Percentiles rank a stretch among this genome's conserved stretches.
Conservation (phyloP, 352 stramenopile genomes). For the Pilasporangium apinafurcum region DNA sequence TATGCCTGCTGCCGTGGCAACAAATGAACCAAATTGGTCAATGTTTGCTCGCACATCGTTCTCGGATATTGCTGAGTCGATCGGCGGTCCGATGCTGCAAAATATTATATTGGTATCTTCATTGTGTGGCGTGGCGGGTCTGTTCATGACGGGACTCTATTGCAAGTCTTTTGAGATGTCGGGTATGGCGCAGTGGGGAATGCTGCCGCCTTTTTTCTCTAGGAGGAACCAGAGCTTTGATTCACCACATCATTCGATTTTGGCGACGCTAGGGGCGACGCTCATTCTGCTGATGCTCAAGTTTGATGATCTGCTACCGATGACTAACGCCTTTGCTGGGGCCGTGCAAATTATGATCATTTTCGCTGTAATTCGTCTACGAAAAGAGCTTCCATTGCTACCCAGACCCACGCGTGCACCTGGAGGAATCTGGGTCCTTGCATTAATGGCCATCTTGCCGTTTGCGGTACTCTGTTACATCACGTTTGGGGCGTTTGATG, state of each 20-base stretch:
- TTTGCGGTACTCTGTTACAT: slow-evolving; percentile 23
- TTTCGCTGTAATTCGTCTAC: slow-evolving; percentile 82
- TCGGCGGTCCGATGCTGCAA: slow-evolving; percentile 77
- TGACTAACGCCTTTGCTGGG: slow-evolving; percentile 89
- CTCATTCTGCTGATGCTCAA: slow-evolving; percentile 25
- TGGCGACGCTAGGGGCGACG: slow-evolving; percentile 21
- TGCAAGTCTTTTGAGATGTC: slow-evolving; percentile 85
- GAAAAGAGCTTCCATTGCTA: slow-evolving; percentile 54
- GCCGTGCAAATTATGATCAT: slow-evolving; percentile 85
- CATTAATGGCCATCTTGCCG: slow-evolving; percentile 12
- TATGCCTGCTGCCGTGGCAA: slow-evolving; percentile 77
- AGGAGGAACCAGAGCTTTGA: slow-evolving; percentile 30
- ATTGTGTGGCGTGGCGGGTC: slow-evolving; percentile 74
- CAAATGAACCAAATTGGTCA: slow-evolving; percentile 48
- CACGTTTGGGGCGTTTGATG: slow-evolving; percentile 20
- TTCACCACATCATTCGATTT: slow-evolving; percentile 37
- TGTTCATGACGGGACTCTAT: slow-evolving; percentile 90
- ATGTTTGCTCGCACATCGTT: slow-evolving; percentile 89
- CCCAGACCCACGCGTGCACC: slow-evolving; percentile 39
- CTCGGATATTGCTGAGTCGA: slow-evolving; percentile 71
- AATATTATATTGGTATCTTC: slow-evolving; percentile 76
- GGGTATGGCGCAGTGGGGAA: slow-evolving; percentile 70
- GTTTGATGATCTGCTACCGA: slow-evolving; percentile 65
- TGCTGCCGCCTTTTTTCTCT: slow-evolving; percentile 77
- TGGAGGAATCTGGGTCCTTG: slow-evolving; percentile 15